Conservation (phyloP, 1,284 basidiomycete species). For the Moesziomyces parantarcticus region DNA sequence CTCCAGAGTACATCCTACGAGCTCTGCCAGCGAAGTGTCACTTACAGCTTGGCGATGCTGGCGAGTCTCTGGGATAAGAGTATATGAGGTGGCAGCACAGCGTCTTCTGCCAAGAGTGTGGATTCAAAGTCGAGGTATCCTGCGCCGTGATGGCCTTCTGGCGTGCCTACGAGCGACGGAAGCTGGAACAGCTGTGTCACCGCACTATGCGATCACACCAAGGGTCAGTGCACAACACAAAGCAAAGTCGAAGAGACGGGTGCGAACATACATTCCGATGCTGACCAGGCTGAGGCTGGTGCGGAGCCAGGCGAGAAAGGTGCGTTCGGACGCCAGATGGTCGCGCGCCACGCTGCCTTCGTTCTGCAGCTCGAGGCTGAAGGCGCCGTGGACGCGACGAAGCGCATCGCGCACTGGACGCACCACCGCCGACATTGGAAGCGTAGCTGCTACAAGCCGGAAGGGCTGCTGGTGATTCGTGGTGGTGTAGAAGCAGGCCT, state of each 20-base stretch:
- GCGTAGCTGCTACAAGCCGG: not conserved
- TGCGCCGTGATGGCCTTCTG: not conserved
- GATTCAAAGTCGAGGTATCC: conserved; percentile 17
- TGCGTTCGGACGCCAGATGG: conserved; percentile 67
- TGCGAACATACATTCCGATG: conserved; percentile 57
- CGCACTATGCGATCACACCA: conserved; percentile 30
- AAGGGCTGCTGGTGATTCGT: no score
- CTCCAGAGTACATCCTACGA: no score
- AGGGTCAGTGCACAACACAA: no score
- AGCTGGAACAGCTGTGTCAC: conserved; percentile 65
- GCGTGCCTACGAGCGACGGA: conserved; percentile 49
- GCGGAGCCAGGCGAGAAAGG: conserved; percentile 68
- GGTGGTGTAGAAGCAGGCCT: no score
- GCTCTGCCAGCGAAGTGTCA: not conserved
- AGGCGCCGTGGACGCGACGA: conserved; percentile 18
- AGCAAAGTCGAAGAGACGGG: no score
- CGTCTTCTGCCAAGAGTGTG: conserved; percentile 4
- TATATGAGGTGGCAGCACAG: conserved; percentile 9
- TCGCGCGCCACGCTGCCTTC: conserved; percentile 68
- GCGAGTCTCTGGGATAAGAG: conserved; percentile 20
- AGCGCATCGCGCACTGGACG: conserved; percentile 20
- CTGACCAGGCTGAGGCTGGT: conserved; percentile 64
- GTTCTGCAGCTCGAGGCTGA: conserved; percentile 55
- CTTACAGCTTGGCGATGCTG: conserved; percentile 39
- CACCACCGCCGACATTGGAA: conserved; percentile 30